Evolutionary conservation across 352 stramenopile species (phyloP), one percentile per base, ranked within the genome.

Genomic region (Globisporangium alternatum): DNA sequence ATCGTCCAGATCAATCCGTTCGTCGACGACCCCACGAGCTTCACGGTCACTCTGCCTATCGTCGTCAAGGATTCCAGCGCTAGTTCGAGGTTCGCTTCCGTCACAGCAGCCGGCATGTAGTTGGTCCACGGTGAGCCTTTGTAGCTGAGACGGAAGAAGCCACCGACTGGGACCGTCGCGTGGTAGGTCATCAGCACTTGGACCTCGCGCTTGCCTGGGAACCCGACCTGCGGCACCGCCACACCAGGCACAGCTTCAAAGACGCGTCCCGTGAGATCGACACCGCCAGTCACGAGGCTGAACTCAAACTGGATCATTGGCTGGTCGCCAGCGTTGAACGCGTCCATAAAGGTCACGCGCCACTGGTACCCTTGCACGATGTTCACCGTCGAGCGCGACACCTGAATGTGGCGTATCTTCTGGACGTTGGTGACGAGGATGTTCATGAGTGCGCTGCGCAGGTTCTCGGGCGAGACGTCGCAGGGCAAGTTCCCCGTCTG

Each of bases 361-460:
- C 89, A 97, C 49, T 88, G 71, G 65, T 88, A 96, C 3, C 89
- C 89, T 65, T 82, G 65, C 3, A 67, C 71, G 56, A 71, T 81
- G 31, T 89, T 84, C 19, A 94, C 65, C 9, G 74, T 71, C 17
- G 72, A 74, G 12, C 85, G 68, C 22, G 77, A 83, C 0, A 97
- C 85, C 41, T 87, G 68, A 17, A 94, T 62, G 41, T 87, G 66
- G 2, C 69, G 65, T 25, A 88, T 60, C 7, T 68, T 52, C 52
- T 76, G 66, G 13, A 63, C 66, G 13, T 28, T 60, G 12, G 41
- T 31, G 0, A 71, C 68, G 19, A 91, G 76, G 25, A 98, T 75
- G 63, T 97, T 97, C 76, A 98, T 91, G 21, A 98, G 72, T 25
- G 83, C 81, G 60, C 77, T 88, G 9, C 92, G 81, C 9, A 98